Base-by-base conservation (phyloP, 2,329 filamentous ascomycete genomes). In the Didymella pomorum region DNA sequence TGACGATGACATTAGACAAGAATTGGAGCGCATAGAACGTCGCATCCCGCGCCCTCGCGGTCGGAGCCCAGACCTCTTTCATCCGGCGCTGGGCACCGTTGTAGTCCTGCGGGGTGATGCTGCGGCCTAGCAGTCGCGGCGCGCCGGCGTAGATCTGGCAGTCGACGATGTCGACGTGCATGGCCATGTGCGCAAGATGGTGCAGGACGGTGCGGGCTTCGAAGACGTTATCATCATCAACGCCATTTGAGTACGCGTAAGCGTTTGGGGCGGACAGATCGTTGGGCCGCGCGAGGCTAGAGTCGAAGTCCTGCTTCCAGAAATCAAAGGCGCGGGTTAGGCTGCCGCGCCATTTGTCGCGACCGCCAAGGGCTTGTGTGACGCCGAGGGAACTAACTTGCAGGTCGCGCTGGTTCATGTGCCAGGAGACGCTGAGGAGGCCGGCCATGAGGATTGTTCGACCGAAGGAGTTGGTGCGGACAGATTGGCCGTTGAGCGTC, bases 131-230 rank as follows among this genome's bases (percentile, higher is more conserved):
- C 2, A 97, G 84, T 28, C 93, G 85, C 67, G 89, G 91, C 1
- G 94, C 92, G 9, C 93, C 89, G 5, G 94, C 95, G 75, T 95
- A 97, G 65, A 98, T 96, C 78, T 98, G 94, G 70, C 93, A 94
- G 75, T 98, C 94, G n/a, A 96, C 91, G 52, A 98, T 92, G 72
- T 98, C 94, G 23, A 96, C 93, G 72, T 98, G 93, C 85, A 97
- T 97, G 3, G 93, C 92, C 92, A 99, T 97, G 76, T 98, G 95
- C 0, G 95, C 95, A 12, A 99, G 82, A 69, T 96, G 92, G 72
- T 98, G 93, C 43, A 98, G 82, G 26, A 97, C 94, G 2, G 90
- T 96, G 20, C 92, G 87, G 62, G 90, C 93, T 74, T 97, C 92
- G 68, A 95, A 94, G 28, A 96, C 88, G 67, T 89, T 89, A 61